Evolutionary conservation across 1,284 basidiomycete species (phyloP), one percentile per base, ranked within the genome.

Genomic region (Coniferiporia weirii): DNA sequence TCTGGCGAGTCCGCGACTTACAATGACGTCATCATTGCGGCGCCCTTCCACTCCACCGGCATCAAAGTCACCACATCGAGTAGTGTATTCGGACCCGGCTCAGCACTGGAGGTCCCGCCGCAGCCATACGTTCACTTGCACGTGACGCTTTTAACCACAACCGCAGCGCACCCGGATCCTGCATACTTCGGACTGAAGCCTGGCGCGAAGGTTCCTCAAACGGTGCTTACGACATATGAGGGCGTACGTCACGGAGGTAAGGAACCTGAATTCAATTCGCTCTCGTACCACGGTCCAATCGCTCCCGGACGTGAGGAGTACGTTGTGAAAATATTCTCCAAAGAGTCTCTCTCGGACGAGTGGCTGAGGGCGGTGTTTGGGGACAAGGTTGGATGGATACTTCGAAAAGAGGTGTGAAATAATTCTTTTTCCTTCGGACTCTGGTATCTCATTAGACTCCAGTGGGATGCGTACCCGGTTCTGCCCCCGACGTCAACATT

Each of bases 321-420:
- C 79, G 77, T 81, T 15, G 91, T 93, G 57, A 95, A 95, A 76
- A 89, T 99, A 57, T 97, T 98, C 70, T 95, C 92, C 0, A 77
- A 83, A 64, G 69, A 80, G 27, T 69, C 72, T 4, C 70, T 96
- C 27, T 76, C 76, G 32, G 86, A 94, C 61, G 79, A 84, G 53
- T 88, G 85, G 80, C 74, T 98, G 34, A 71, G 76, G 32, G 72
- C 76, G 15, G 73, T 85, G 60, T 94, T 94, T 68, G 73, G 68
- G 2, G 80, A 81, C 19, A 76, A 85, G 59, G 84, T 95, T 20
- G 80, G 82, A 7, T 98, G 96, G 95, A 80, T 93, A 7, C 72
- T 84, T 64, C 78, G 91, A 60, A 94, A 96, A 71, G 83, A 88
- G 76, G 89, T 86, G 76, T 67, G 27, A 27, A 27, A 27, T 17